Evolutionary conservation across 306 rosid species (phyloP).

Genomic region (Quercus bicolor): DNA sequence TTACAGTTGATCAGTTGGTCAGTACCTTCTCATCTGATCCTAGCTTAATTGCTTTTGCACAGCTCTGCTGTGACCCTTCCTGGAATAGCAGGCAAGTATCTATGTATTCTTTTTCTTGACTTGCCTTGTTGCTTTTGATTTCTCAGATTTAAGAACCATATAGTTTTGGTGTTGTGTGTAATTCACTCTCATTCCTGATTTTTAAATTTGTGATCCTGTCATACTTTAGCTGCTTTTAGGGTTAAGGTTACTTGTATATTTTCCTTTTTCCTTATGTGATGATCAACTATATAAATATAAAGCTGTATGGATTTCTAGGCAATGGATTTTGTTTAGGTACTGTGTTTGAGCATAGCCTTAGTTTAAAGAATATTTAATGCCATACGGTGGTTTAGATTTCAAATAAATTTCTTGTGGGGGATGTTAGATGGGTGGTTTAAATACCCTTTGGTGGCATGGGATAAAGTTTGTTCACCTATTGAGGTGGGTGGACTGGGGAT

Average conservation of each 20-base stretch:
- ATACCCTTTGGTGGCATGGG: no score
- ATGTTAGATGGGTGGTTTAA: no score
- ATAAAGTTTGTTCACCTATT: no score
- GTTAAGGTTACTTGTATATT: not conserved
- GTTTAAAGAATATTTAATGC: not conserved
- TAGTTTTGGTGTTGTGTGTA: constrained; percentile 1
- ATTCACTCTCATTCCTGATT: not conserved
- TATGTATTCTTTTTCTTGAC: not conserved
- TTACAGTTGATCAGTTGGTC: constrained; percentile 85
- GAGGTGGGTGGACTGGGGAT: no score
- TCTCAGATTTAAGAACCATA: not conserved
- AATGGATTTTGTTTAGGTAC: not conserved
- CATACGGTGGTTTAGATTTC: no score
- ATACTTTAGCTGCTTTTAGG: not conserved
- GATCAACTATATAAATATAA: not conserved
- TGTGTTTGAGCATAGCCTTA: not conserved
- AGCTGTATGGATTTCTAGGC: not conserved
- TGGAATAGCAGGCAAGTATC: constrained; percentile 66
- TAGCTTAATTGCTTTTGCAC: constrained; percentile 96
- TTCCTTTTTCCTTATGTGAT: not conserved
- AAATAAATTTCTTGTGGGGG: no score
- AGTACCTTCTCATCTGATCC: constrained; percentile 97
- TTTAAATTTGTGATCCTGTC: not conserved
- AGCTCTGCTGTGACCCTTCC: constrained; percentile 84
- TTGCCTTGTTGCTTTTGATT: constrained; percentile 19